phyloP scores from a whole-genome alignment of 2,329 filamentous ascomycete genomes.

The Phialophora tarda region DNA sequence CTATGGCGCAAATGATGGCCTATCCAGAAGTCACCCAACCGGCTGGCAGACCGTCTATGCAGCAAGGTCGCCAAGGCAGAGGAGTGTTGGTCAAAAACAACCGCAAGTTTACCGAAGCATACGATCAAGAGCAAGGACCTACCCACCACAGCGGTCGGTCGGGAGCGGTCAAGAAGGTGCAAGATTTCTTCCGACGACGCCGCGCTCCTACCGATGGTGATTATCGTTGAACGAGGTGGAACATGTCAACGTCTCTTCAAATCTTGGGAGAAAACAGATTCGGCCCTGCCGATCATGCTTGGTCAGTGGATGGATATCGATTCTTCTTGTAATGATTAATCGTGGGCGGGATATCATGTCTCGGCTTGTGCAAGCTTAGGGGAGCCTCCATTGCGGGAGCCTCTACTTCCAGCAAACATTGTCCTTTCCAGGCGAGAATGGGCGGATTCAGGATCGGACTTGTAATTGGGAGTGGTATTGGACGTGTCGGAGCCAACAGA shows the following conservation, averaged over 20 bases:
- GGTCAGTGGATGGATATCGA: conserved; percentile 17
- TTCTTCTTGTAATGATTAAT: conserved; percentile 35
- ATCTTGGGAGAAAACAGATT: conserved; percentile 3
- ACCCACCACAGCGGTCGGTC: conserved; percentile 79
- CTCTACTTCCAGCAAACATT: conserved; percentile 13
- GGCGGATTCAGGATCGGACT: conserved; percentile 2
- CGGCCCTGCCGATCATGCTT: conserved; percentile 2
- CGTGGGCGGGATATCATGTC: conserved; percentile 27
- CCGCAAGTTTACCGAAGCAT: conserved; percentile 83
- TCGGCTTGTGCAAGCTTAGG: conserved; percentile 2
- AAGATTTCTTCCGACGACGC: conserved; percentile 91
- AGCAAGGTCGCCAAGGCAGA: conserved; percentile 50
- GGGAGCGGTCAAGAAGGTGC: conserved; percentile 86
- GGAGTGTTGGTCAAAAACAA: conserved; percentile 82
- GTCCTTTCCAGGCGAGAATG: conserved; percentile 7
- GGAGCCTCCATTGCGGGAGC: conserved; percentile 5
- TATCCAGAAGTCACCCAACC: conserved; percentile 50
- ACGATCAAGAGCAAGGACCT: conserved; percentile 69
- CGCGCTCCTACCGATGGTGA: conserved; percentile 31
- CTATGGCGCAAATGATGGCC: conserved; percentile 37
- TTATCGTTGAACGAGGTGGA: conserved; percentile 20
- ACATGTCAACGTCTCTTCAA: neutral
- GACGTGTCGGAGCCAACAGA: conserved; percentile 15
- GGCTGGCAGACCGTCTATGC: conserved; percentile 48
- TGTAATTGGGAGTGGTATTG: conserved; percentile 13